Conservation (phyloP, 2,329 filamentous ascomycete genomes). For the Fusarium sp. region DNA sequence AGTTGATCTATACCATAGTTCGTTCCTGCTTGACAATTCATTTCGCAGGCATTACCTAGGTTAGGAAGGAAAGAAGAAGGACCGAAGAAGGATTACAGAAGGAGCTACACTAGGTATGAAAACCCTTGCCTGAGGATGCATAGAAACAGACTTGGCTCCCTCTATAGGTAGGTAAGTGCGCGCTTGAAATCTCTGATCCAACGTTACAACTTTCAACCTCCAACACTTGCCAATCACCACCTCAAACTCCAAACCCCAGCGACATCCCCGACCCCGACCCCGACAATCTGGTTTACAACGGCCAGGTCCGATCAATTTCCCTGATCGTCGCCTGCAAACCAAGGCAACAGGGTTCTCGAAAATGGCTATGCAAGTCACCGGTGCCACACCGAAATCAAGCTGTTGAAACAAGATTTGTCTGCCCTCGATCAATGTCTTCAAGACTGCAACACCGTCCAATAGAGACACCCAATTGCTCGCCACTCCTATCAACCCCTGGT, state of each 20-base stretch:
- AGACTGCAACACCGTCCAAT: conserved; percentile 18
- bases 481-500: conserved; percentile 34
- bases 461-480: conserved; percentile 29
- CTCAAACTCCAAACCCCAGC: neutral
- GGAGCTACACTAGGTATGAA: neutral
- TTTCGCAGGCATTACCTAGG: neutral
- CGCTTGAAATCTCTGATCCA: conserved; percentile 23
- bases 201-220: conserved; percentile 18
- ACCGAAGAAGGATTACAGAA: neutral
- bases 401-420: conserved; percentile 25
- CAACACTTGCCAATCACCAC: neutral
- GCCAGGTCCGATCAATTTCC: conserved; percentile 23
- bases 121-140: neutral
- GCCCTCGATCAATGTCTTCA: conserved; percentile 8
- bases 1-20: neutral
- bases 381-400: conserved; percentile 14
- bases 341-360: conserved; percentile 27
- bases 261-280: neutral
- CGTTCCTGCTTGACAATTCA: neutral
- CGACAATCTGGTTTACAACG: conserved; percentile 25
- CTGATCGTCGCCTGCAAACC: conserved; percentile 11
- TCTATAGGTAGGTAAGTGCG: conserved; percentile 19
- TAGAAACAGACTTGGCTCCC: conserved; percentile 15
- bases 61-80: conserved; percentile 4
- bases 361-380: conserved; percentile 30